Evolutionary conservation across 2,329 filamentous ascomycete species (phyloP).

Genomic region (Colletotrichum falcatum): DNA sequence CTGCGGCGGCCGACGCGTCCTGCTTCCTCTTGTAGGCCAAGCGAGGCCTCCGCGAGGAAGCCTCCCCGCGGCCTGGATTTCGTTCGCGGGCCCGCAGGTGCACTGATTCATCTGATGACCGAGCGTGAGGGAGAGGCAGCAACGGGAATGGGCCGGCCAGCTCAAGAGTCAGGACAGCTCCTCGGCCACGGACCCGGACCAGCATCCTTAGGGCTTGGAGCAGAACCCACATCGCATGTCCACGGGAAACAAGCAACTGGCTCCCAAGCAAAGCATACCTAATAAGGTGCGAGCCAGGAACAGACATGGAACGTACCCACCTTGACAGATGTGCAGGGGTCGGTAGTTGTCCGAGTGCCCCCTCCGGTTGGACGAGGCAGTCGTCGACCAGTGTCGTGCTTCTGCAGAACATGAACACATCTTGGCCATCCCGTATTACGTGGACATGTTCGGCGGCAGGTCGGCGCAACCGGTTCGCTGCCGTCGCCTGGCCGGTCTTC

Average conservation of each 20-base stretch:
- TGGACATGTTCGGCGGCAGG: constrained; percentile 16
- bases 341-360: constrained; percentile 31
- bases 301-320: constrained; percentile 6
- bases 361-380: constrained; percentile 2
- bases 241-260: not conserved
- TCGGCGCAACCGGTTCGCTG: too few species aligned
- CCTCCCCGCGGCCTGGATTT: constrained; percentile 13
- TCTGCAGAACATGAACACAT: not conserved
- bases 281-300: constrained; percentile 9
- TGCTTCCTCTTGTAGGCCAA: not conserved
- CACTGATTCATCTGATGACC: constrained; percentile 38
- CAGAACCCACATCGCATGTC: not conserved
- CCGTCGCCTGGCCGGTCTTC: too few species aligned
- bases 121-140: constrained; percentile 22
- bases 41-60: constrained; percentile 10
- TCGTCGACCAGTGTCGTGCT: constrained; percentile 6
- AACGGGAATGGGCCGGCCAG: constrained; percentile 12
- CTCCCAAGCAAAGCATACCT: constrained; percentile 4
- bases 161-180: constrained; percentile 16
- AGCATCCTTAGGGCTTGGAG: constrained; percentile 15
- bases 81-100: constrained; percentile 20
- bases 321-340: constrained; percentile 13
- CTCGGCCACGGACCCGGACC: constrained; percentile 1
- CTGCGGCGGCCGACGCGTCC: not conserved
- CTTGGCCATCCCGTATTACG: constrained; percentile 25